Base-by-base conservation (phyloP, 2,329 filamentous ascomycete species). In the Cadophora malorum region DNA sequence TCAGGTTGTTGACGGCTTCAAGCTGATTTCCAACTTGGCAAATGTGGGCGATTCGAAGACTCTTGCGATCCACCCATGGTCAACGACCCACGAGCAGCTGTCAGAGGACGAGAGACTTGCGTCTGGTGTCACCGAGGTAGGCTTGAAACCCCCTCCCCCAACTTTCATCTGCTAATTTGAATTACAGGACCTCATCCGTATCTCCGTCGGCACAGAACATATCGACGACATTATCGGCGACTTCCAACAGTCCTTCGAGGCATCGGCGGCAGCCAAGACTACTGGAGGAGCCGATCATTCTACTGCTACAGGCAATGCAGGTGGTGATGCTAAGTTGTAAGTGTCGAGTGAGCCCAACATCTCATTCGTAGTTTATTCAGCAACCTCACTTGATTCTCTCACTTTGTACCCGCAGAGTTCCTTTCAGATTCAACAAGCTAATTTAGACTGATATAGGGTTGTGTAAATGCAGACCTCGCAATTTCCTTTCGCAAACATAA, bases 1-100 rank as follows among this genome's bases (percentile, higher is more conserved):
- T 79, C 89, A 94, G 80, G 88, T 98, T 38, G 96, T 98, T 63
- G 96, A 99, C 80, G 89, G 89, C 74, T 96, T 99, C 84, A 96
- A 96, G 86, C 82, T 99, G 74, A 93, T 98, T 75, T 97, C 93
- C 21, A 97, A 98, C 81, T 83, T 98, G 74, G 96, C 96, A 67
- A 99, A 99, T 78, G 94, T 98, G 33, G 95, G 95, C 67, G 95
- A 98, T 79, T 92, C 92, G 60, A 98, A 98, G 86, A 97, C 94
- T 7, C 83, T 97, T 70, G 94, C 94, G 28, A 97, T 97, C 74
- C 94, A 97, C 81, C 95, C 95, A 25, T 97, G 94, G 93, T 92
- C 90, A 6, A 97, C 95, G 2, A 98, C 95, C 2, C 95, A 98
- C 79, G 92, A 97, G 83, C 95, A 98, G 83, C 85, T 98, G 67